A percentile compares a stretch with the other conserved stretches of the same genome.
phyloP scores from a whole-genome alignment of 805 yeast genomes.

The Candida odintsovae region DNA sequence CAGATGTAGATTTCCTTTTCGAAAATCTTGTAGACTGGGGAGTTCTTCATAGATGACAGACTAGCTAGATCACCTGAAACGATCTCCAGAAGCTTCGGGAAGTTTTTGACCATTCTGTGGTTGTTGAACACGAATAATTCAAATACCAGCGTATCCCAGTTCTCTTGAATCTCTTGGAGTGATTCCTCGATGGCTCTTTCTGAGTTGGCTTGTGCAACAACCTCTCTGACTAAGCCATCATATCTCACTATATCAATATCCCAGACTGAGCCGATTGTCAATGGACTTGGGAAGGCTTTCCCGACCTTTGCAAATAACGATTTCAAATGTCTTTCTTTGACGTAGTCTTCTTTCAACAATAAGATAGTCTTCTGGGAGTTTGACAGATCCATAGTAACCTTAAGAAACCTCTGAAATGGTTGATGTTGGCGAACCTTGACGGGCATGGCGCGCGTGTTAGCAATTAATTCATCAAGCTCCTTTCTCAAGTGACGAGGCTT shows the following conservation, averaged over 20 bases:
- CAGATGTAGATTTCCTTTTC: slow-evolving; percentile 50
- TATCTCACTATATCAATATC: slow-evolving; percentile 43
- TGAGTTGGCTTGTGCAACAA: slow-evolving; percentile 61
- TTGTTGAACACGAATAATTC: slow-evolving; percentile 48
- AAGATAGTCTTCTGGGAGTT: slow-evolving; percentile 28
- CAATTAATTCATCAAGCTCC: slow-evolving; percentile 45
- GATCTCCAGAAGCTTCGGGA: slow-evolving; percentile 57
- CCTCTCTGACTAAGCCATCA: slow-evolving; percentile 38
- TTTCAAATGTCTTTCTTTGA: slow-evolving; percentile 68
- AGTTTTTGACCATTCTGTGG: slow-evolving; percentile 55
- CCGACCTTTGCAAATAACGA: slow-evolving; percentile 33
- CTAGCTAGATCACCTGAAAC: slow-evolving; percentile 57
- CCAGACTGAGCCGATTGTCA: slow-evolving; percentile 45
- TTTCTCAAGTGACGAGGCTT: slow-evolving; percentile 39
- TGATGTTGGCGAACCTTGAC: slow-evolving; percentile 56
- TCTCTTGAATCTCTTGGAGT: slow-evolving; percentile 40
- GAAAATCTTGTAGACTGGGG: slow-evolving; percentile 55
- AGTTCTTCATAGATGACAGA: slow-evolving; percentile 63
- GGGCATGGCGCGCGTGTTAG: slow-evolving; percentile 46
- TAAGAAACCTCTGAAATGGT: slow-evolving; percentile 59
- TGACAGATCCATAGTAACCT: slow-evolving; percentile 30
- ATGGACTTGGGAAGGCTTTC: neutral
- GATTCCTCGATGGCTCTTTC: slow-evolving; percentile 63
- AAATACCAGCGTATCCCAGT: slow-evolving; percentile 52
- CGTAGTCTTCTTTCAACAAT: slow-evolving; percentile 46